These are phyloP conservation scores for Auricularia sp. DNA, from an alignment of 768 basidiomycete species.

Conservation along the genomic window DNA sequence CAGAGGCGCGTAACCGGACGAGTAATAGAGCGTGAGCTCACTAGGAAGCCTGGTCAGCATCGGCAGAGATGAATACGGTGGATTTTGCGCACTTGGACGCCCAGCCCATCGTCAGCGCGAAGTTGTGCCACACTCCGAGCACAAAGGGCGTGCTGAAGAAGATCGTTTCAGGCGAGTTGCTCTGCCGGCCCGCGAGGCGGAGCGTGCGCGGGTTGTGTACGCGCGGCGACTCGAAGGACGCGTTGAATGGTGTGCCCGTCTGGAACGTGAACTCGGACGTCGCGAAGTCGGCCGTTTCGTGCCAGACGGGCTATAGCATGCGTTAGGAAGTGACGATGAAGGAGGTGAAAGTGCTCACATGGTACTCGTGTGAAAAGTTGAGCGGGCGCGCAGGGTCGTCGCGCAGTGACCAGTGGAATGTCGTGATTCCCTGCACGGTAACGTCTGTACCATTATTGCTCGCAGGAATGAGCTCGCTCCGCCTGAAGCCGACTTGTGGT, in stretches of 20 bases:
- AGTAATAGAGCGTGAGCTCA: constrained; percentile 45
- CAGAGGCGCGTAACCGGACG: constrained; percentile 30
- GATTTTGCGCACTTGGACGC: constrained; percentile 15
- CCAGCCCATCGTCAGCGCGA: constrained; percentile 52
- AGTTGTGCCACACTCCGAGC: constrained; percentile 44
- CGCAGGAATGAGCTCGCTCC: constrained; percentile 47
- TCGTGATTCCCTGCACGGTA: constrained; percentile 35
- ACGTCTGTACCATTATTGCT: constrained; percentile 29
- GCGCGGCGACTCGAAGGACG: constrained; percentile 8
- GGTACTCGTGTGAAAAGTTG: constrained; percentile 51
- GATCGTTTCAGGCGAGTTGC: constrained; percentile 9
- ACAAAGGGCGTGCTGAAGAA: constrained; percentile 37
- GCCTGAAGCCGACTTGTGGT: constrained; percentile 48
- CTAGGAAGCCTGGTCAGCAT: constrained; percentile 4
- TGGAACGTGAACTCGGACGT: constrained; percentile 10
- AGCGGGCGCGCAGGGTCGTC: constrained; percentile 32
- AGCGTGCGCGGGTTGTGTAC: constrained; percentile 11
- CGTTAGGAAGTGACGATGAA: background rate
- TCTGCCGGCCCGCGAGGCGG: constrained; percentile 27
- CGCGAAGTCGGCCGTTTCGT: constrained; percentile 12
- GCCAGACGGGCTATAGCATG: constrained; percentile 10
- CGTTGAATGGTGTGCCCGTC: constrained; percentile 14
- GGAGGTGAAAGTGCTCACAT: constrained; percentile 15
- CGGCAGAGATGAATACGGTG: background rate
- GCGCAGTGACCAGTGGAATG: constrained; percentile 43